These are phyloP conservation scores for Iris pallida DNA, from an alignment of 116 monocot species.

Conservation along the genomic window DNA sequence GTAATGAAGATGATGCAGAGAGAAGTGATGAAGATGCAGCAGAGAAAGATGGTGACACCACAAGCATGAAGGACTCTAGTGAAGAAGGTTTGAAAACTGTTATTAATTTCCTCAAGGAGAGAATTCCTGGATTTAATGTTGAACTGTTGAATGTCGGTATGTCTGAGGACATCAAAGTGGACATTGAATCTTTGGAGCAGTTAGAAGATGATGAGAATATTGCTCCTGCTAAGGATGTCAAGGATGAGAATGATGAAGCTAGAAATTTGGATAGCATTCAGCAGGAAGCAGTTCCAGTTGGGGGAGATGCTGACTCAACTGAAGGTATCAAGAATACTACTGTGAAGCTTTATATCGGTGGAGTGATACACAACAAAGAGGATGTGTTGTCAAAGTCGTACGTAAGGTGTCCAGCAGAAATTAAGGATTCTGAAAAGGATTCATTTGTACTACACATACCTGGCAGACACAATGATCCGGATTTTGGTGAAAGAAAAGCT, in stretches of 20 bases:
- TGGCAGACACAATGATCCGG: conserved; percentile 33
- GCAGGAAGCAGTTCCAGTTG: conserved; percentile 27
- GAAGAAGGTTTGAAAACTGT: conserved; percentile 74
- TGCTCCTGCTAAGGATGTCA: conserved; percentile 28
- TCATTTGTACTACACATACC: conserved; percentile 62
- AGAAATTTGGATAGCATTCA: conserved; percentile 34
- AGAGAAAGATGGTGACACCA: conserved; percentile 15
- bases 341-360: conserved; percentile 66
- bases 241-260: conserved; percentile 18
- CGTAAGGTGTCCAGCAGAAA: conserved; percentile 62
- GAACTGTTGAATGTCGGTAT: conserved; percentile 48
- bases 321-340: conserved; percentile 29
- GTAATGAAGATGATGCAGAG: conserved; percentile 2
- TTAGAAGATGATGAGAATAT: conserved; percentile 51
- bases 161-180: conserved; percentile 54
- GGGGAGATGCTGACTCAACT: conserved; percentile 29
- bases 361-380: conserved; percentile 78
- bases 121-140: conserved; percentile 81
- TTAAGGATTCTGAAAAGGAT: conserved; percentile 49
- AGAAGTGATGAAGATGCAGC: conserved; percentile 19
- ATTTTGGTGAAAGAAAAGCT: conserved; percentile 38
- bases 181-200: conserved; percentile 44
- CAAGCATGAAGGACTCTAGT: conserved; percentile 34
- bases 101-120: conserved; percentile 71
- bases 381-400: conserved; percentile 55